Percentiles rank a stretch among this genome's conserved stretches.
These are phyloP conservation scores for Epichloe elymi DNA, from an alignment of 2,329 filamentous ascomycete species.

Conservation along the genomic window DNA sequence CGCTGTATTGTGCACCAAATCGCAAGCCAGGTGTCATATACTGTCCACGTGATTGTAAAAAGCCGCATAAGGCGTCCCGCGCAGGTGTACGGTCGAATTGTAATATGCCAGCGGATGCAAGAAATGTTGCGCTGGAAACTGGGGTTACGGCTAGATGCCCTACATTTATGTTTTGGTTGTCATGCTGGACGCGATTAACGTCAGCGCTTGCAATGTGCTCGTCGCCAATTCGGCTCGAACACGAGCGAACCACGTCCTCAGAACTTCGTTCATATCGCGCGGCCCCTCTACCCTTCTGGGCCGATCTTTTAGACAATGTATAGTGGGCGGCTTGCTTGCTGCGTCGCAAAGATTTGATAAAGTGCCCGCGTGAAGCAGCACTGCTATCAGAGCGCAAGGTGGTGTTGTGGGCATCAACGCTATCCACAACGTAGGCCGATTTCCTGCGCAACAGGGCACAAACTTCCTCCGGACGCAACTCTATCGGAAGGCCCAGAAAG, in stretches of 20 bases:
- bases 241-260: not conserved
- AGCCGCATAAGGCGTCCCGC: conserved; percentile 52
- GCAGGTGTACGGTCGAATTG: conserved; percentile 8
- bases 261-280: conserved; percentile 7
- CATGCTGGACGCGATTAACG: not conserved
- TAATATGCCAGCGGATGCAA: conserved; percentile 9
- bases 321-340: conserved; percentile 29
- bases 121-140: conserved; percentile 21
- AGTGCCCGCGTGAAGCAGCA: conserved; percentile 44
- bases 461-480: conserved; percentile 85
- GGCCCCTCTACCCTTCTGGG: conserved; percentile 19
- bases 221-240: not conserved
- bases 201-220: not conserved
- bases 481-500: conserved; percentile 76
- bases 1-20: conserved; percentile 88
- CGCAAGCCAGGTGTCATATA: conserved; percentile 85
- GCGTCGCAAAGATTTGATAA: conserved; percentile 43
- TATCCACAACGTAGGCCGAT: conserved; percentile 70
- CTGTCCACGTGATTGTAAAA: conserved; percentile 67
- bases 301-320: conserved; percentile 25
- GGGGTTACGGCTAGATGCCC: conserved; percentile 15
- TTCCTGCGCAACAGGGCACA: conserved; percentile 64
- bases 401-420: conserved; percentile 54
- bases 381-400: conserved; percentile 43
- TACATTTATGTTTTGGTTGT: not conserved